Percentiles rank a stretch among this genome's conserved stretches.
These are phyloP conservation scores for Globisporangium nunn DNA, from an alignment of 352 stramenopile genomes.

Conservation along the genomic window DNA sequence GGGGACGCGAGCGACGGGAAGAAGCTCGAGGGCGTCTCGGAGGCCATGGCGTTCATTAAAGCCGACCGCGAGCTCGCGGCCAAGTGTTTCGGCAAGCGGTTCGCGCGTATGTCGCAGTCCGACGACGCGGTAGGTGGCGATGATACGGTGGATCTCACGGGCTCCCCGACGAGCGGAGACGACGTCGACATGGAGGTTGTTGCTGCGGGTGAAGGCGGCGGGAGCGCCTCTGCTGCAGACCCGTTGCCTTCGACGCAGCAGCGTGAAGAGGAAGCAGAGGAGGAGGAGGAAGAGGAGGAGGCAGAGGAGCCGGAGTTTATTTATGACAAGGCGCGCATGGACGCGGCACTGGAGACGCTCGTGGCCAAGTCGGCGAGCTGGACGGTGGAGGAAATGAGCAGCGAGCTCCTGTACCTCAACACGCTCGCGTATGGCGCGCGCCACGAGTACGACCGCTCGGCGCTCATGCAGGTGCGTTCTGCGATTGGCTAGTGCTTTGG, in stretches of 20 bases:
- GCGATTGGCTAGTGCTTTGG: too few relatives aligned
- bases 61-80: slow-evolving; percentile 29
- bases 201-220: not conserved
- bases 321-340: slow-evolving; percentile 76
- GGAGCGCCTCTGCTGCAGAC: not conserved
- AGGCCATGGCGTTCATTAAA: slow-evolving; percentile 56
- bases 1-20: slow-evolving; percentile 2
- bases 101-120: slow-evolving; percentile 26
- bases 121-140: slow-evolving; percentile 23
- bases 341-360: slow-evolving; percentile 29
- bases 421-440: slow-evolving; percentile 63
- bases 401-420: slow-evolving; percentile 63
- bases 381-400: slow-evolving; percentile 67
- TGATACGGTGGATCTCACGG: slow-evolving; percentile 4
- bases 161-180: not conserved
- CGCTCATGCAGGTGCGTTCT: slow-evolving; percentile 52
- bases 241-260: not conserved
- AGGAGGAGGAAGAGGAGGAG: slow-evolving; percentile 8
- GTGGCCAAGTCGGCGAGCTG: slow-evolving; percentile 56
- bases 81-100: slow-evolving; percentile 73
- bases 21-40: slow-evolving; percentile 35
- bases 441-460: slow-evolving; percentile 46
- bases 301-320: slow-evolving; percentile 40
- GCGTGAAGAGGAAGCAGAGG: not conserved
- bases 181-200: slow-evolving; percentile 6